phyloP scores from a whole-genome alignment of 768 basidiomycete species.

The Phlebiopsis flavidoalba region DNA sequence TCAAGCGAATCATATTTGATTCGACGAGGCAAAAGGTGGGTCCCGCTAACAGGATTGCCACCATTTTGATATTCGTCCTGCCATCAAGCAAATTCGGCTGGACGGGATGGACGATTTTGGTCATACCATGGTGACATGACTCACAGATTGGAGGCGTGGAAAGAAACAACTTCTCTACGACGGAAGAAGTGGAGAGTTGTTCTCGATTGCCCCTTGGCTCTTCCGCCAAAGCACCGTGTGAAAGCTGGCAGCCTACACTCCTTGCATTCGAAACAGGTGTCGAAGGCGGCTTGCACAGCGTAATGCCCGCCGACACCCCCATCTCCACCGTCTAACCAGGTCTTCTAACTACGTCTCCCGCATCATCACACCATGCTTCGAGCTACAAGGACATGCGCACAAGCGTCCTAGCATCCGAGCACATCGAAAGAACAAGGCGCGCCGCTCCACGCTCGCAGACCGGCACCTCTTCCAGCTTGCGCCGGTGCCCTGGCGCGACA shows the following conservation, averaged over 20 bases:
- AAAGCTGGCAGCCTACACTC: conserved; percentile 44
- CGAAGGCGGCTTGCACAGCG: conserved; percentile 25
- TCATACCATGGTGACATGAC: too few relatives aligned
- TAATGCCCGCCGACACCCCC: conserved; percentile 39
- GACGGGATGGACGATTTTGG: conserved; percentile 89
- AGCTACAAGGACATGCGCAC: conserved; percentile 27
- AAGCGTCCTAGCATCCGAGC: conserved; percentile 28
- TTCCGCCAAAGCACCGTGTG: conserved; percentile 47
- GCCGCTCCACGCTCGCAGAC: conserved; percentile 39
- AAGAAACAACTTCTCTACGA: conserved; percentile 67
- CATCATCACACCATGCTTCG: conserved; percentile 39
- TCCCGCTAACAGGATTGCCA: conserved; percentile 38
- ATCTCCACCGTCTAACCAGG: conserved; percentile 43
- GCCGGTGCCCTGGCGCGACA: conserved; percentile 51
- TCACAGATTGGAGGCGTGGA: conserved; percentile 71
- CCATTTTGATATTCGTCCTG: conserved; percentile 63
- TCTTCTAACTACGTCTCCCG: conserved; percentile 43
- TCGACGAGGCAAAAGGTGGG: conserved; percentile 61
- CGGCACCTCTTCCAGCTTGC: conserved; percentile 42
- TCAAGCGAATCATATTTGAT: conserved; percentile 81
- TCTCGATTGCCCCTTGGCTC: conserved; percentile 45
- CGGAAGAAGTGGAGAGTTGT: conserved; percentile 61
- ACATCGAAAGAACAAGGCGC: conserved; percentile 38
- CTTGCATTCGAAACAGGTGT: conserved; percentile 21
- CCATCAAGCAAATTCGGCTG: conserved; percentile 93